Base-by-base conservation (phyloP, 768 basidiomycete species). In the Agrocybe pediades region DNA sequence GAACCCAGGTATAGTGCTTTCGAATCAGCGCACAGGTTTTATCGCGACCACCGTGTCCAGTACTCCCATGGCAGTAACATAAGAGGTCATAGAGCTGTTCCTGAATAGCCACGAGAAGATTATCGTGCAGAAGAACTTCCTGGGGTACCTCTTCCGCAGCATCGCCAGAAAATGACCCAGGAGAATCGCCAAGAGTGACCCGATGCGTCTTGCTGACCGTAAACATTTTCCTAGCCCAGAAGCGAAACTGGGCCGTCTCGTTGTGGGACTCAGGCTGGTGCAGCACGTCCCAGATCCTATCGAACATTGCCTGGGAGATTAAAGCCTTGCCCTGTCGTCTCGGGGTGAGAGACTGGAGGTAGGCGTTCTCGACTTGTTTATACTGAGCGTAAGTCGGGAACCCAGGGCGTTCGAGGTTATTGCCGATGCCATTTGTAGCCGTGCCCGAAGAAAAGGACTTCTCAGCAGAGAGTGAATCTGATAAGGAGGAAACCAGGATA, bases 161-260 rank as follows among this genome's bases (percentile, higher is more conserved):
- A 15, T 59, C 65, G 26, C 47, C 54, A 30, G n/a, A n/a, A n/a
- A n/a, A n/a, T n/a, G n/a, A n/a, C n/a, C n/a, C n/a, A n/a, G n/a
- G n/a, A n/a, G n/a, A n/a, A 58, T n/a, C 46, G 23, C 67, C 65
- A 6, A 65, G 54, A 16, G 66, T 60, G 45, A 61, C 55, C 17
- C 66, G 59, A 52, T 73, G 68, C 6, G 67, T 63, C 41, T 71
- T 71, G 59, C 76, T 75, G 6, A 86, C 61, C 41, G 68, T 73
- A 65, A 92, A 92, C 85, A 87, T 91, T 74, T 88, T 89, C 62
- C 88, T 84, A 11, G 84, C 89, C 90, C 90, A 92, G 69, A 85
- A 90, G 39, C 88, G 80, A 67, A 91, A 92, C 63, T 90, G 88
- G 1, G 88, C 79, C 2, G 81, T 85, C 54, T 75, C 73, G 20